phyloP scores from a whole-genome alignment of 768 basidiomycete species.

The Strobilomyces confusus region DNA sequence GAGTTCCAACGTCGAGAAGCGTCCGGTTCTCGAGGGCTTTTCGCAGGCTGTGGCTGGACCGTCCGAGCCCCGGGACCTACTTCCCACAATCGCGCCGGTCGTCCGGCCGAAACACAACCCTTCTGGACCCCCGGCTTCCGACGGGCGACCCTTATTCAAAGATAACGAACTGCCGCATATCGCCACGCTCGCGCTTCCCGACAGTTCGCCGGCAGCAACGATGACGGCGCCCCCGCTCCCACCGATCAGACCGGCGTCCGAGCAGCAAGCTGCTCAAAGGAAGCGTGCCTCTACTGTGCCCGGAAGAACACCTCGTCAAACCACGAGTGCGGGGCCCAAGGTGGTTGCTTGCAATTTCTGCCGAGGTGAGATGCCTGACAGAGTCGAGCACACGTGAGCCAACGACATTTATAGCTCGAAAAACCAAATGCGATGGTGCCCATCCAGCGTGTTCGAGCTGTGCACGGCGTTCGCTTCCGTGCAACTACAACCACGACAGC shows the following conservation, averaged over 20 bases:
- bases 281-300: slow-evolving; percentile 68
- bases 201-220: slow-evolving; percentile 48
- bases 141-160: slow-evolving; percentile 45
- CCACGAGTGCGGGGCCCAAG: slow-evolving; percentile 72
- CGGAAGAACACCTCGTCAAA: slow-evolving; percentile 54
- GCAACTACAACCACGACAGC: slow-evolving; percentile 76
- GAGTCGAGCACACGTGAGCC: slow-evolving; percentile 5
- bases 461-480: slow-evolving; percentile 67
- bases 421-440: slow-evolving; percentile 86
- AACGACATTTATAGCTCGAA: slow-evolving; percentile 54
- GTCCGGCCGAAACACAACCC: slow-evolving; percentile 28
- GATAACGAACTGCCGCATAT: slow-evolving; percentile 71
- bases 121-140: slow-evolving; percentile 21
- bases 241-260: slow-evolving; percentile 62
- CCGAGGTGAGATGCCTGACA: slow-evolving; percentile 52
- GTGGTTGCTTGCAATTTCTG: slow-evolving; percentile 89
- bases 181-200: slow-evolving; percentile 61
- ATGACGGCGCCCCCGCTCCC: slow-evolving; percentile 65
- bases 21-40: slow-evolving; percentile 31
- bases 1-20: slow-evolving; percentile 35
- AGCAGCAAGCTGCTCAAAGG: slow-evolving; percentile 63
- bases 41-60: slow-evolving; percentile 28
- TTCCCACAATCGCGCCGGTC: slow-evolving; percentile 35
- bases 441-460: slow-evolving; percentile 84
- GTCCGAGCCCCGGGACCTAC: slow-evolving; percentile 45